Conservation (phyloP, 108 stramenopile species). For the Pseudonitzschia pungens region DNA sequence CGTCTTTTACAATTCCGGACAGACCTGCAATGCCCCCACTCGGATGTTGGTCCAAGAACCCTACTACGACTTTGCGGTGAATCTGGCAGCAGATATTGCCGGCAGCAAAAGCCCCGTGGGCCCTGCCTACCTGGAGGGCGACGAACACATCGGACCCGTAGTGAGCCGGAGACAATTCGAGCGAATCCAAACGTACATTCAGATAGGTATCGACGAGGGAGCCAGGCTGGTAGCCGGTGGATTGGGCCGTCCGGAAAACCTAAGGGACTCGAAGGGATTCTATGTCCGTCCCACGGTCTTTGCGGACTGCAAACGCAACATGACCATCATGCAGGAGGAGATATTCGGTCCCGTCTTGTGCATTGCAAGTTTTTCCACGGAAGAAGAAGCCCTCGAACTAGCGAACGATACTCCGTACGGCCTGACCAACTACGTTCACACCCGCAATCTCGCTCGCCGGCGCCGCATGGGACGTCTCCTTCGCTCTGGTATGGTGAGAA, state of each 20-base stretch:
- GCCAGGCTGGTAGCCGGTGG: slow-evolving; percentile 58
- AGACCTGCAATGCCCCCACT: slow-evolving; percentile 82
- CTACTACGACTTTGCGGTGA: slow-evolving; percentile 44
- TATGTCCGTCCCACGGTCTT: slow-evolving; percentile 61
- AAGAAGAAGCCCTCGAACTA: slow-evolving; percentile 63
- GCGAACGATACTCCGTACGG: slow-evolving; percentile 81
- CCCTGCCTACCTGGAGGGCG: slow-evolving; percentile 14
- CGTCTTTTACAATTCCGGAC: slow-evolving; percentile 64
- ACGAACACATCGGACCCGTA: slow-evolving; percentile 55
- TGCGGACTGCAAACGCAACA: slow-evolving; percentile 44
- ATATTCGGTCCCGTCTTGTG: slow-evolving; percentile 67
- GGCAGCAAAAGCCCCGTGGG: slow-evolving; percentile 35
- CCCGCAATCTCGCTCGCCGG: slow-evolving; percentile 13
- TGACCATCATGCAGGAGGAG: slow-evolving; percentile 60
- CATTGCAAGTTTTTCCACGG: slow-evolving; percentile 52
- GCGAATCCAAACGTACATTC: slow-evolving; percentile 45
- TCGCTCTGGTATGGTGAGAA: slow-evolving; percentile 33
- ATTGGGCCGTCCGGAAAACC: slow-evolving; percentile 14
- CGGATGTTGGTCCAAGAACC: slow-evolving; percentile 56
- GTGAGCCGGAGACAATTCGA: slow-evolving; percentile 42
- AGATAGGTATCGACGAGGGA: slow-evolving; percentile 31
- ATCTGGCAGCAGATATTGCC: slow-evolving; percentile 44
- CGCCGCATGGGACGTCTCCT: slow-evolving; percentile 19
- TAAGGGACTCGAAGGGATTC: slow-evolving; percentile 30
- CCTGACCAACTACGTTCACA: slow-evolving; percentile 60